phyloP scores from a whole-genome alignment of 257 asterid genomes.

The Coffea canephora region DNA sequence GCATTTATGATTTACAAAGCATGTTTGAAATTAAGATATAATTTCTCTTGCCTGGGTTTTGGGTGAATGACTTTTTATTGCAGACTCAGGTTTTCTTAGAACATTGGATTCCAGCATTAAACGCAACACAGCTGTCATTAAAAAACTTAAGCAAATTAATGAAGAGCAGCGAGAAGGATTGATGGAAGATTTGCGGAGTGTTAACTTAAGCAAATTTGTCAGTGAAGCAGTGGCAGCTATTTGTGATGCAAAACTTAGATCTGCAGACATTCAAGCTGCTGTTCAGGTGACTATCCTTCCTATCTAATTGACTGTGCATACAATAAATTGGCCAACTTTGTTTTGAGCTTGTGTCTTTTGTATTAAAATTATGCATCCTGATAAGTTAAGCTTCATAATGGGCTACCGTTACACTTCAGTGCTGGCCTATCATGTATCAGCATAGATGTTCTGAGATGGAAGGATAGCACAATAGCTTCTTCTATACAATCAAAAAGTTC shows the following conservation, averaged over 20 bases:
- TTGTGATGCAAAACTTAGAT: conserved; percentile 90
- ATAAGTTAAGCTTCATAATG: neutral
- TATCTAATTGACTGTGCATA: neutral
- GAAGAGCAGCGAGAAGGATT: conserved; percentile 93
- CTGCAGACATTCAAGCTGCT: conserved; percentile 93
- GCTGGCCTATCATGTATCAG: neutral
- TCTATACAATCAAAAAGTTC: too few species aligned
- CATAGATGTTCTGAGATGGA: neutral
- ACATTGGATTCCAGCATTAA: conserved; percentile 96
- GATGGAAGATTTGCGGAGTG: conserved; percentile 92
- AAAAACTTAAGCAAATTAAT: conserved; percentile 91
- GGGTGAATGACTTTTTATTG: conserved; percentile 27
- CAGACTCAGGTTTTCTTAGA: conserved; percentile 89
- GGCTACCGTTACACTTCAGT: neutral
- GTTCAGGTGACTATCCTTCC: conserved; percentile 63
- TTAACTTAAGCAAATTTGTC: conserved; percentile 92
- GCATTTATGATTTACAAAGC: neutral
- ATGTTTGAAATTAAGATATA: too few species aligned
- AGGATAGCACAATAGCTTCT: too few species aligned
- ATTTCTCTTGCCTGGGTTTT: conserved; percentile 12
- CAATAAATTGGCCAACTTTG: neutral
- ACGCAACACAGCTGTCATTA: conserved; percentile 96
- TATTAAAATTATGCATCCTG: too few species aligned
- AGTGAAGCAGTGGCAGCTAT: conserved; percentile 98
- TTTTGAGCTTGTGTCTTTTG: neutral